phyloP scores from a whole-genome alignment of 73 alveolate species.

The Paramecium sexaurelia region DNA sequence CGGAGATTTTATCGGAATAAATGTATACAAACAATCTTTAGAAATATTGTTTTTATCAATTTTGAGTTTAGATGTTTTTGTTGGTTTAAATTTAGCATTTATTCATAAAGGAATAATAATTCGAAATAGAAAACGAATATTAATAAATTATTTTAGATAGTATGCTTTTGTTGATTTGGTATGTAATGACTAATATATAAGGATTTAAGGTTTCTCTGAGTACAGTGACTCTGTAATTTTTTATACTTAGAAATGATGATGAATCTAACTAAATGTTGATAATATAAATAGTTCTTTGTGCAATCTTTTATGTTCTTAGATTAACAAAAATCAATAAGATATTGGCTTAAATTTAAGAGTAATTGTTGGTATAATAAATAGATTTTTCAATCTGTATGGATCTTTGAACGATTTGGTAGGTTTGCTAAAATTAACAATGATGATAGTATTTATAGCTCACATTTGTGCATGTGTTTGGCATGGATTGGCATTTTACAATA shows the following conservation, averaged over 20 bases:
- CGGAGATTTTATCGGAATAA: neutral
- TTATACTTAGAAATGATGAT: neutral
- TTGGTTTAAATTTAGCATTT: conserved; percentile 47
- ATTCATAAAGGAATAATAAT: neutral
- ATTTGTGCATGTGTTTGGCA: conserved; percentile 59
- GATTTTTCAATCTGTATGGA: conserved; percentile 44
- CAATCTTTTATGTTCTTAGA: conserved; percentile 5
- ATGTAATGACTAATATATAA: neutral
- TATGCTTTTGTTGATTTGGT: conserved; percentile 48
- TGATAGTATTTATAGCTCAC: conserved; percentile 31
- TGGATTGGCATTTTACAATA: conserved; percentile 11
- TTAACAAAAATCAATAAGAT: conserved; percentile 37
- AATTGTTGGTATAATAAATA: neutral
- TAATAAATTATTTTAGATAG: neutral
- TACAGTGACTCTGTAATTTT: neutral
- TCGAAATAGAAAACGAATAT: neutral
- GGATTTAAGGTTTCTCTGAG: conserved; percentile 20
- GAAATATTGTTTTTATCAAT: neutral
- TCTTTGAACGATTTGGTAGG: conserved; percentile 42
- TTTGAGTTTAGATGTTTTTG: neutral
- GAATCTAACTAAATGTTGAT: neutral
- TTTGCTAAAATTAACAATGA: neutral
- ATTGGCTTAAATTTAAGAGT: conserved; percentile 13
- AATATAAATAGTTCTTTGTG: neutral
- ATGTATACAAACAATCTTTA: neutral